These are phyloP conservation scores for Calonectria leucothoes DNA, from an alignment of 2,329 filamentous ascomycete genomes.

Conservation along the genomic window DNA sequence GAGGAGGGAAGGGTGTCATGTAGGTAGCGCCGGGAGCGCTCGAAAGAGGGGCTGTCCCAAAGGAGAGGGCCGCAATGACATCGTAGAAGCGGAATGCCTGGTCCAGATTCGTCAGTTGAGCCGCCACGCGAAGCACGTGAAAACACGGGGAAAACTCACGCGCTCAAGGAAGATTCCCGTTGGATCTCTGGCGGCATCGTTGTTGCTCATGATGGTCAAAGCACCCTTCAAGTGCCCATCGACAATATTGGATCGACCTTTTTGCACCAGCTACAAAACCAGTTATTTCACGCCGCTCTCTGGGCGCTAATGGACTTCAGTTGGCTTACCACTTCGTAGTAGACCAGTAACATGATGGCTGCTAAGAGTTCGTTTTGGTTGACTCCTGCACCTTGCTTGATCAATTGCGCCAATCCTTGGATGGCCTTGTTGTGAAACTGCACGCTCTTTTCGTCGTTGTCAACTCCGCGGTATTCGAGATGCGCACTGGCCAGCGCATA, in stretches of 20 bases:
- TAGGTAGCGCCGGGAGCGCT: slow-evolving; percentile 59
- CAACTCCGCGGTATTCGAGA: slow-evolving; percentile 73
- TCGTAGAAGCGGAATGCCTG: slow-evolving; percentile 75
- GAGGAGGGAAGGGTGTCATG: slow-evolving; percentile 58
- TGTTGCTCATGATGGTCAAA: slow-evolving; percentile 68
- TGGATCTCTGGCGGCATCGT: slow-evolving; percentile 57
- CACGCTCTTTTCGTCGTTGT: slow-evolving; percentile 65
- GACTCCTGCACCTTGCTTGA: slow-evolving; percentile 61
- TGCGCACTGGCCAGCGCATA: slow-evolving; percentile 88
- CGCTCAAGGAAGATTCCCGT: slow-evolving; percentile 70
- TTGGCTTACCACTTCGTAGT: slow-evolving; percentile 71
- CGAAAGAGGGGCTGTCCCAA: slow-evolving; percentile 68
- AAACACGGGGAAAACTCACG: slow-evolving; percentile 49
- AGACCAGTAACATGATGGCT: slow-evolving; percentile 71
- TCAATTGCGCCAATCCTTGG: slow-evolving; percentile 66
- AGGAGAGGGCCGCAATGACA: slow-evolving; percentile 71
- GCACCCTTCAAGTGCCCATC: slow-evolving; percentile 71
- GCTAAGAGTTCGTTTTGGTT: slow-evolving; percentile 69
- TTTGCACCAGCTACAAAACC: slow-evolving; percentile 67
- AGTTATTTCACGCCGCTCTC: slow-evolving; percentile 16
- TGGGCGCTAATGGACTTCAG: not conserved
- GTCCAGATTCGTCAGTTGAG: slow-evolving; percentile 33
- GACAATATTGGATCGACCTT: slow-evolving; percentile 69
- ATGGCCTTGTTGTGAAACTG: slow-evolving; percentile 71
- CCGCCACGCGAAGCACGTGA: not conserved